phyloP scores from a whole-genome alignment of 306 rosid species.

The Oemleria cerasiformis region DNA sequence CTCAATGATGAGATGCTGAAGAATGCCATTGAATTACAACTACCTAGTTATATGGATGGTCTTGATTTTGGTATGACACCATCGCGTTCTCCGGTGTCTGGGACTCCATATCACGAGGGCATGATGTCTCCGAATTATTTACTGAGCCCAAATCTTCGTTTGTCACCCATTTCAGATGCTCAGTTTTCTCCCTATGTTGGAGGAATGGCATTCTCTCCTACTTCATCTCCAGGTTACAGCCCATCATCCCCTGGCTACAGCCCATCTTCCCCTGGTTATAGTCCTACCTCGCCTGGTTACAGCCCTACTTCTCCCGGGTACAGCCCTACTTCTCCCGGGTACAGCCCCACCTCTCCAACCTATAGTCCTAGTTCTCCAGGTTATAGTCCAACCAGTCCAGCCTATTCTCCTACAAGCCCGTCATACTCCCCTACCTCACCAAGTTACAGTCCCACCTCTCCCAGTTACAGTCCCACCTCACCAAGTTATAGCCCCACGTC shows the following conservation, averaged over 20 bases:
- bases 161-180: slow-evolving; percentile 86
- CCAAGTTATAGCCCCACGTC: slow-evolving; percentile 79
- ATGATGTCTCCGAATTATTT: slow-evolving; percentile 94
- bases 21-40: slow-evolving; percentile 95
- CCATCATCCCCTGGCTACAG: slow-evolving; percentile 96
- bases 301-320: slow-evolving; percentile 95
- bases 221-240: slow-evolving; percentile 91
- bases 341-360: slow-evolving; percentile 94
- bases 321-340: slow-evolving; percentile 93
- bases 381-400: slow-evolving; percentile 95
- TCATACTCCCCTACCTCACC: slow-evolving; percentile 90
- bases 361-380: slow-evolving; percentile 98
- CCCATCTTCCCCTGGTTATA: slow-evolving; percentile 95
- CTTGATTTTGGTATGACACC: slow-evolving; percentile 99
- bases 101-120: slow-evolving; percentile 93
- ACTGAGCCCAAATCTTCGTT: slow-evolving; percentile 84
- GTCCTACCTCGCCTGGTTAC: slow-evolving; percentile 93
- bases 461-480: slow-evolving; percentile 84
- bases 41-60: slow-evolving; percentile 96
- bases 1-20: slow-evolving; percentile 96
- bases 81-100: slow-evolving; percentile 82
- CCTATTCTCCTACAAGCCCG: slow-evolving; percentile 95
- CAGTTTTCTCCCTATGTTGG: slow-evolving; percentile 98
- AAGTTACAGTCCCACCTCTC: slow-evolving; percentile 77
- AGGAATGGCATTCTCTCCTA: slow-evolving; percentile 93